Conservation (phyloP, 768 basidiomycete genomes). For the Boletus tylopilopsis region DNA sequence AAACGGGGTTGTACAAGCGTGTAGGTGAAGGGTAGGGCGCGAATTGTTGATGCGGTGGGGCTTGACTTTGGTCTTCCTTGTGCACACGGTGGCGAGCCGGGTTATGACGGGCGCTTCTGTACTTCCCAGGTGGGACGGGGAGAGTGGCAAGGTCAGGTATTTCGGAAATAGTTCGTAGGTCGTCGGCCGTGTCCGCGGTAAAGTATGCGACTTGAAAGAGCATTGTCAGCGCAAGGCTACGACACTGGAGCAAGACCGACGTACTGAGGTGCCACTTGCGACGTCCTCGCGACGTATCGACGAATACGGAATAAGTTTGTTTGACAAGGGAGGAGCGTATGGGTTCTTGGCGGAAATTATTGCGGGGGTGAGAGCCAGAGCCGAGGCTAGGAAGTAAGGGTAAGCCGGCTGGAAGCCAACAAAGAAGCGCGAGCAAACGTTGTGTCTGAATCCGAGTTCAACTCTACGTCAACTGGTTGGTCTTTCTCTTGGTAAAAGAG, state of each 20-base stretch:
- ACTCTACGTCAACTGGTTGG: slow-evolving; percentile 45
- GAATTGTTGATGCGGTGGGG: slow-evolving; percentile 23
- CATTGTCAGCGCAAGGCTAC: slow-evolving; percentile 1
- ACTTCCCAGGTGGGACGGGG: slow-evolving; percentile 55
- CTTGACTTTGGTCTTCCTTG: slow-evolving; percentile 22
- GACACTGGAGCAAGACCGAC: slow-evolving; percentile 24
- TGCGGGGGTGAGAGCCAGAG: slow-evolving; percentile 27
- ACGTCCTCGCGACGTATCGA: slow-evolving; percentile 60
- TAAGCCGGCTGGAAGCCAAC: not conserved
- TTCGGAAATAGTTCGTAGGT: slow-evolving; percentile 57
- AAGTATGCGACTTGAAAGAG: slow-evolving; percentile 65
- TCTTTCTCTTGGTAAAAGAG: slow-evolving; percentile 72
- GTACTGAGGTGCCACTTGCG: slow-evolving; percentile 81
- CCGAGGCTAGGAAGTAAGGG: slow-evolving; percentile 22
- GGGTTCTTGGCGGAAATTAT: slow-evolving; percentile 25
- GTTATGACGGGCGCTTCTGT: slow-evolving; percentile 60
- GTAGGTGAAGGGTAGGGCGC: slow-evolving; percentile 31
- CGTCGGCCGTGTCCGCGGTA: slow-evolving; percentile 56
- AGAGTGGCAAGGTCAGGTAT: slow-evolving; percentile 50
- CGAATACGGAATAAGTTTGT: slow-evolving; percentile 78
- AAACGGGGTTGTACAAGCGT: slow-evolving; percentile 10
- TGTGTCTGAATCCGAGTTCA: slow-evolving; percentile 48
- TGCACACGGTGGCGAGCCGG: slow-evolving; percentile 40
- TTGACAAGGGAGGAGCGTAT: slow-evolving; percentile 58
- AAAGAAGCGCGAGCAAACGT: slow-evolving; percentile 35